Evolutionary conservation across 495 filamentous ascomycete species (phyloP).

Genomic region (Aspergillus homomorphus): DNA sequence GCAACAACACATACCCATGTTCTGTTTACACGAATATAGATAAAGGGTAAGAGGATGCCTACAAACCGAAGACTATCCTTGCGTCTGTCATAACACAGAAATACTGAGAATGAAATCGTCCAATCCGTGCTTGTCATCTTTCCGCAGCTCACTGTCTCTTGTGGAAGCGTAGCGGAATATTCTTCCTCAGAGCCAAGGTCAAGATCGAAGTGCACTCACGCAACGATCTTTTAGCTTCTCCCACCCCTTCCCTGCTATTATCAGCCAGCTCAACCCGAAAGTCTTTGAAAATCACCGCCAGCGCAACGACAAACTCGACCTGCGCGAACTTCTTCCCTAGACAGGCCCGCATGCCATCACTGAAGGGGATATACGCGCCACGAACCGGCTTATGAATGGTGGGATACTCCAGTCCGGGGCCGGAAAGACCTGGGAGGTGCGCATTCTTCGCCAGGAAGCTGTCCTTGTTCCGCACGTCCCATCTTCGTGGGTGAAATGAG

Average conservation of each 20-base stretch:
- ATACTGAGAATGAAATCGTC: too few species aligned
- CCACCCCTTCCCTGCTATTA: slow-evolving; percentile 45
- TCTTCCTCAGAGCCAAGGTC: slow-evolving; percentile 37
- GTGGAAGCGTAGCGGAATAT: slow-evolving; percentile 16
- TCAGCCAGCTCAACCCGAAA: slow-evolving; percentile 67
- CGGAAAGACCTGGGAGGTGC: slow-evolving; percentile 11
- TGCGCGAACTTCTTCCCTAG: slow-evolving; percentile 71
- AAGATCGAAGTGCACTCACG: slow-evolving; percentile 24
- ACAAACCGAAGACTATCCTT: too few species aligned
- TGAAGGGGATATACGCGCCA: slow-evolving; percentile 71
- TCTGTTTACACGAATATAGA: too few species aligned
- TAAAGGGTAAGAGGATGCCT: too few species aligned
- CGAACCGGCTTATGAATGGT: slow-evolving; percentile 55
- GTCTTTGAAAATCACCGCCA: slow-evolving; percentile 61
- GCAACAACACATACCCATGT: too few species aligned
- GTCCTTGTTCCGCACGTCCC: slow-evolving; percentile 21
- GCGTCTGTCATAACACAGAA: too few species aligned
- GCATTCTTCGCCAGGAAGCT: slow-evolving; percentile 23
- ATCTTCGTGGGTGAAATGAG: slow-evolving; percentile 31
- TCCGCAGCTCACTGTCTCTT: slow-evolving; percentile 5
- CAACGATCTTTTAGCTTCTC: slow-evolving; percentile 29
- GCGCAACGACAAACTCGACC: slow-evolving; percentile 66
- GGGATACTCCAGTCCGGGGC: slow-evolving; percentile 21
- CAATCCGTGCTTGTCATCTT: too few species aligned
- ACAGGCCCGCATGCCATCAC: slow-evolving; percentile 68